Conservation (phyloP, 1,139 yeast species). For the Nakaseomyces delphensis region DNA sequence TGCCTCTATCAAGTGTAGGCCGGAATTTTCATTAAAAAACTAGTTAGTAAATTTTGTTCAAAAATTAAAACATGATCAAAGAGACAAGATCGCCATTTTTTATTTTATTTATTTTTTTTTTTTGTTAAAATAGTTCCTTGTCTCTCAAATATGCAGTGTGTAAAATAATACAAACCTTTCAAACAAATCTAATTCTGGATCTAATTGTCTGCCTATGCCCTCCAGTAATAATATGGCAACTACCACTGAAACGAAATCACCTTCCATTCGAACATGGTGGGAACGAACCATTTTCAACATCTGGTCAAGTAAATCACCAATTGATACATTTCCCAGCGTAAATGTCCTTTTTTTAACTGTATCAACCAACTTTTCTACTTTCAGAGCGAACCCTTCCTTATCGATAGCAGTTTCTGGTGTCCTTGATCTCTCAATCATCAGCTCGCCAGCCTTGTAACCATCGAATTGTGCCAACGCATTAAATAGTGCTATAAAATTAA, state of each 20-base stretch:
- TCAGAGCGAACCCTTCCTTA: constrained; percentile 74
- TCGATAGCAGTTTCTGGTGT: constrained; percentile 90
- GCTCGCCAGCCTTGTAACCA: constrained; percentile 89
- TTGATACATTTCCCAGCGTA: constrained; percentile 82
- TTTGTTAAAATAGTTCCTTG: constrained; percentile 44
- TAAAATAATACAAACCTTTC: constrained; percentile 72
- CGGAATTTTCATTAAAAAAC: too few relatives aligned
- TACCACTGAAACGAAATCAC: constrained; percentile 88
- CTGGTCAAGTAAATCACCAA: constrained; percentile 82
- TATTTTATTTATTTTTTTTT: constrained; percentile 19
- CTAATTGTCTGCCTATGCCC: constrained; percentile 90
- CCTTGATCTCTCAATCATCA: constrained; percentile 88
- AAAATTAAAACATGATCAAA: constrained; percentile 1
- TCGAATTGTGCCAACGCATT: constrained; percentile 85
- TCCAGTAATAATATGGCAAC: constrained; percentile 83
- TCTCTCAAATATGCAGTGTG: constrained; percentile 32
- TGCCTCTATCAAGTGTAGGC: too few relatives aligned
- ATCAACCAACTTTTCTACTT: constrained; percentile 75
- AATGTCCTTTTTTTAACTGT: constrained; percentile 81
- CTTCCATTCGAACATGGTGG: constrained; percentile 97
- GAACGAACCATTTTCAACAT: constrained; percentile 83
- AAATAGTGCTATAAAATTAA: constrained; percentile 81
- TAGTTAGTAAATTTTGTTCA: constrained; percentile 15
- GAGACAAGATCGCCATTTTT: neutral
- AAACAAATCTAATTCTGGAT: constrained; percentile 86